Conservation (phyloP, 2,329 filamentous ascomycete genomes). For the Ascochyta clinopodiicola region DNA sequence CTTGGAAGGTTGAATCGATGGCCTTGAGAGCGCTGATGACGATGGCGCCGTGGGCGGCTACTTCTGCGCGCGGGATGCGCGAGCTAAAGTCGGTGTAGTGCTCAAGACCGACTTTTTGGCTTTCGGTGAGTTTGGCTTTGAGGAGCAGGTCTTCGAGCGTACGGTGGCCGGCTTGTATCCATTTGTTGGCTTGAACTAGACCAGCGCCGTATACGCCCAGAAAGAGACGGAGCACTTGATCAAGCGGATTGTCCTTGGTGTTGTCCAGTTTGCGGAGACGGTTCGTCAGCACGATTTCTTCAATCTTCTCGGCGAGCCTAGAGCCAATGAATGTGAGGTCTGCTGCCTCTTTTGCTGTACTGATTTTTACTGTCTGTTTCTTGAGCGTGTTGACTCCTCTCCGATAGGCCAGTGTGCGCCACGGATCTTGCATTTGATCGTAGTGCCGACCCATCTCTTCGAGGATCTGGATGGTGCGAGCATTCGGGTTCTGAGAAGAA, state of each 20-base stretch:
- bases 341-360: conserved; percentile 72
- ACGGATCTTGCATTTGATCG: conserved; percentile 74
- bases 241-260: conserved; percentile 69
- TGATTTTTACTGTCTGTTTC: conserved; percentile 68
- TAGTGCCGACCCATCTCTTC: conserved; percentile 83
- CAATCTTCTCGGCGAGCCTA: conserved; percentile 81
- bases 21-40: conserved; percentile 65
- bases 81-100: conserved; percentile 80
- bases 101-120: conserved; percentile 78
- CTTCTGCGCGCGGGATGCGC: conserved; percentile 79
- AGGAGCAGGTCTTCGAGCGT: conserved; percentile 75
- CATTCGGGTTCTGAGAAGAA: conserved; percentile 70
- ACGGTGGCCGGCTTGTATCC: conserved; percentile 76
- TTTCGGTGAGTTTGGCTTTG: conserved; percentile 66
- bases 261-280: conserved; percentile 74
- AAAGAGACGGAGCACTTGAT: conserved; percentile 71
- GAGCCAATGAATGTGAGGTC: conserved; percentile 72
- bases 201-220: conserved; percentile 82
- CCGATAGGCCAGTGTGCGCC: conserved; percentile 77
- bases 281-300: conserved; percentile 82
- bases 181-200: conserved; percentile 70
- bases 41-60: conserved; percentile 70
- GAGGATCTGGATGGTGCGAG: conserved; percentile 75
- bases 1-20: conserved; percentile 69
- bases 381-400: conserved; percentile 77